Evolutionary conservation across 2,329 filamentous ascomycete genomes (phyloP).

Genomic region (Phoma sp.): DNA sequence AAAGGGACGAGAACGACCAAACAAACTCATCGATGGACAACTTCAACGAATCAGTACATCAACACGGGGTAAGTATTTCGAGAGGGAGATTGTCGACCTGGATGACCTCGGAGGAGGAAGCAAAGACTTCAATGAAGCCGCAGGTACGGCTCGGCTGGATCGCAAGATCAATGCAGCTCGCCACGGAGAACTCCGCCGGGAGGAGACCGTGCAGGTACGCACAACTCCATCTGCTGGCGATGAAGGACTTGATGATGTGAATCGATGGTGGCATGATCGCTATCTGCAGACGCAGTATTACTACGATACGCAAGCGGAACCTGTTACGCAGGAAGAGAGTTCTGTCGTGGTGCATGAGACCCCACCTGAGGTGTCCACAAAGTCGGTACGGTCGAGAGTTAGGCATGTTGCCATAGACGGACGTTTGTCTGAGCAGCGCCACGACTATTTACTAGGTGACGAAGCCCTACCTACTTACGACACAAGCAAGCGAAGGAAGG

Average conservation of each 20-base stretch:
- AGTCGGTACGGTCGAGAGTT: not conserved
- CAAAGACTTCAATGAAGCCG: not conserved
- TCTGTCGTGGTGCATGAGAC: constrained; percentile 8
- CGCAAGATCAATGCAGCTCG: not conserved
- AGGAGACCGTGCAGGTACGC: constrained; percentile 4
- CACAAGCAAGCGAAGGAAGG: constrained; percentile 4
- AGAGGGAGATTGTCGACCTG: constrained; percentile 7
- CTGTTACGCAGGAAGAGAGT: not conserved
- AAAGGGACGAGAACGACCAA: not conserved
- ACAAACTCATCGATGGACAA: not conserved
- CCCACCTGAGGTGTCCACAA: not conserved
- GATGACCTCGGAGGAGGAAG: not conserved
- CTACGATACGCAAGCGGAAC: constrained; percentile 11
- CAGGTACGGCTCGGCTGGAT: not conserved
- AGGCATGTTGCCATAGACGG: not conserved
- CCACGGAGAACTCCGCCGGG: not conserved
- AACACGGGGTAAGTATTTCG: constrained; percentile 5
- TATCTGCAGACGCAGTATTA: constrained; percentile 7
- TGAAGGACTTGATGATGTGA: not conserved
- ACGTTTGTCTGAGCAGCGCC: not conserved
- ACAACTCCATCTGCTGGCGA: not conserved
- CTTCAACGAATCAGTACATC: constrained; percentile 11
- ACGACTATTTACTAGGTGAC: not conserved
- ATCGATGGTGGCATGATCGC: constrained; percentile 9
- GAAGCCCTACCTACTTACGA: not conserved